A percentile compares a stretch with the other conserved stretches of the same genome.
These are phyloP conservation scores for Cercospora sesami DNA, from an alignment of 2,329 filamentous ascomycete species.

Conservation along the genomic window DNA sequence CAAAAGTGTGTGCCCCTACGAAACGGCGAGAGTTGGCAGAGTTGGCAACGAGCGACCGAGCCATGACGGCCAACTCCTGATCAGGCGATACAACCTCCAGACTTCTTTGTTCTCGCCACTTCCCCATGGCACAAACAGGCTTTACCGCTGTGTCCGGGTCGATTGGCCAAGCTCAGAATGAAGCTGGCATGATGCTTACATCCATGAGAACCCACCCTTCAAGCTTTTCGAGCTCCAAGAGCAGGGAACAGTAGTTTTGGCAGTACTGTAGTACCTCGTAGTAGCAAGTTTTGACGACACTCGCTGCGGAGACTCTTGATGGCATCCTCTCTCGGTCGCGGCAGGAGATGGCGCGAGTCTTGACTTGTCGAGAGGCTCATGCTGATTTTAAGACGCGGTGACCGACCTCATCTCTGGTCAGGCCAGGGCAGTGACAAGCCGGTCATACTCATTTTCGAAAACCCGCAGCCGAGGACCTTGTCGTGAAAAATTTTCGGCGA, in stretches of 20 bases:
- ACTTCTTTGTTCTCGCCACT: background rate
- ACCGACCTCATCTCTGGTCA: background rate
- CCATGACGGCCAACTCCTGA: background rate
- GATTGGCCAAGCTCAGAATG: background rate
- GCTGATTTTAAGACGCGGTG: background rate
- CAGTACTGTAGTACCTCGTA: background rate
- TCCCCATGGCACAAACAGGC: background rate
- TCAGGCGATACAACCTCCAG: background rate
- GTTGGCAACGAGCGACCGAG: background rate
- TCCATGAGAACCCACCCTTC: background rate
- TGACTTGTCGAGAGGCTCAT: background rate
- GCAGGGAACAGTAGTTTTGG: background rate
- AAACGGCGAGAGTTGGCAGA: constrained; percentile 2
- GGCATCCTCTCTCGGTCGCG: background rate
- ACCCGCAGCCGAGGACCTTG: background rate
- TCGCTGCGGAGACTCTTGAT: background rate
- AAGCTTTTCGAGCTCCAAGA: background rate
- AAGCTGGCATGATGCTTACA: constrained; percentile 7
- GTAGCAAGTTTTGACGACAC: background rate
- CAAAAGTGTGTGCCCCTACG: background rate
- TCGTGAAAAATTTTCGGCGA: background rate
- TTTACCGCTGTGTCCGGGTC: background rate
- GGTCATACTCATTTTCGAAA: background rate
- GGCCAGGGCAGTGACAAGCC: background rate
- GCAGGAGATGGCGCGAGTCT: background rate